These are phyloP conservation scores for Paraphoma sp. DNA, from an alignment of 2,329 filamentous ascomycete genomes.

Conservation along the genomic window DNA sequence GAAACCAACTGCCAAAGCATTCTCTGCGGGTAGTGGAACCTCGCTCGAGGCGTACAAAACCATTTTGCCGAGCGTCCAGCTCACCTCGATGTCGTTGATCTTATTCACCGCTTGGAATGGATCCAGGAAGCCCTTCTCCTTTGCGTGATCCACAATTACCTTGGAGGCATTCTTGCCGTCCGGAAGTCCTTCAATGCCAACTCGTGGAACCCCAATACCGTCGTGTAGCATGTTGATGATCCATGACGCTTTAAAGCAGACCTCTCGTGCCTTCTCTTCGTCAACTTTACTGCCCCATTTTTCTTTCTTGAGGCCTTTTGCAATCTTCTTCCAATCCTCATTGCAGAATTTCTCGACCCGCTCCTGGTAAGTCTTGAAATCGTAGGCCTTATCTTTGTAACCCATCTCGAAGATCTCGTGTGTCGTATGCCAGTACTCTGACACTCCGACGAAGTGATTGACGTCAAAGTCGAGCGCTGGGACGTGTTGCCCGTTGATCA, in stretches of 20 bases:
- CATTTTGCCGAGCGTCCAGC: slow-evolving; percentile 97
- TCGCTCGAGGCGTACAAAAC: slow-evolving; percentile 92
- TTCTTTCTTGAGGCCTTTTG: slow-evolving; percentile 66
- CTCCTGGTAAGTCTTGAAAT: slow-evolving; percentile 87
- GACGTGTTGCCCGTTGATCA: slow-evolving; percentile 89
- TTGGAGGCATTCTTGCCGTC: slow-evolving; percentile 73
- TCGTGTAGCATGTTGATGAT: slow-evolving; percentile 95
- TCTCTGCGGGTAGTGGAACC: slow-evolving; percentile 68
- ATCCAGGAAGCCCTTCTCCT: slow-evolving; percentile 77
- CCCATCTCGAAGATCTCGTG: slow-evolving; percentile 88
- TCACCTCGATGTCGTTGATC: slow-evolving; percentile 89
- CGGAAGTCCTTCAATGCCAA: slow-evolving; percentile 73
- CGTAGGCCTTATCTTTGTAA: slow-evolving; percentile 80
- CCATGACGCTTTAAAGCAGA: slow-evolving; percentile 99
- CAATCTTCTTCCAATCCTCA: slow-evolving; percentile 80
- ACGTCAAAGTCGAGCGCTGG: slow-evolving; percentile 96
- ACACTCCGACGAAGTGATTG: slow-evolving; percentile 97
- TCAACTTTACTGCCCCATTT: slow-evolving; percentile 80
- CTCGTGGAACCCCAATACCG: slow-evolving; percentile 88
- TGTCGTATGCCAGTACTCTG: slow-evolving; percentile 98
- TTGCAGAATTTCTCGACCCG: slow-evolving; percentile 86
- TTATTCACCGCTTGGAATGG: slow-evolving; percentile 94
- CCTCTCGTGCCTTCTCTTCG: slow-evolving; percentile 76
- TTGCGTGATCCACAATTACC: slow-evolving; percentile 69
- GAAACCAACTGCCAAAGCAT: slow-evolving; percentile 83